These are phyloP conservation scores for Mercurialis annua DNA, from an alignment of 345 rosid genomes.

Conservation along the genomic window DNA sequence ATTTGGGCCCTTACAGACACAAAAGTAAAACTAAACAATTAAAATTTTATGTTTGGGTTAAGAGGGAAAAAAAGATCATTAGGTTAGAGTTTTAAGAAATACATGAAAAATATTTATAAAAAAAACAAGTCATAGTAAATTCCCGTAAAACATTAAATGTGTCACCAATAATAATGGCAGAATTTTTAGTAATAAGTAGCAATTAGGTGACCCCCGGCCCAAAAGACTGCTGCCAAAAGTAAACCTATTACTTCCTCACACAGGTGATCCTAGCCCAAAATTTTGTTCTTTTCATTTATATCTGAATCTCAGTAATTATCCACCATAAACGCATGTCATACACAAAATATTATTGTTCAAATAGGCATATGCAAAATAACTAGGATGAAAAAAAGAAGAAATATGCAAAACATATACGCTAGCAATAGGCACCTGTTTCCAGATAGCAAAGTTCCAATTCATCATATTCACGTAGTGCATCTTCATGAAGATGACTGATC, in stretches of 20 bases:
- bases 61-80: not conserved
- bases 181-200: not conserved
- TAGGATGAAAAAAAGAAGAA: not conserved
- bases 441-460: constrained; percentile 90
- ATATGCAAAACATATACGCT: not conserved
- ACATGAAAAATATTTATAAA: not conserved
- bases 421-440: constrained; percentile 67
- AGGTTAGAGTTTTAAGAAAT: not conserved
- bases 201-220: not conserved
- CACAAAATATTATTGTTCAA: not conserved
- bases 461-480: constrained; percentile 93
- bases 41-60: not conserved
- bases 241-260: not conserved
- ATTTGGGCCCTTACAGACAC: not conserved
- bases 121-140: not conserved
- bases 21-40: not conserved
- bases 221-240: not conserved
- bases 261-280: not conserved
- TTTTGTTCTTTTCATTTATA: not conserved
- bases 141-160: not conserved
- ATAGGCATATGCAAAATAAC: not conserved
- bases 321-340: not conserved
- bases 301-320: not conserved
- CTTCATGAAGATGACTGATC: constrained; percentile 94
- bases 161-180: not conserved